Evolutionary conservation across 148 eudicot species (phyloP).

Genomic region (Fagopyrum homotropicum): DNA sequence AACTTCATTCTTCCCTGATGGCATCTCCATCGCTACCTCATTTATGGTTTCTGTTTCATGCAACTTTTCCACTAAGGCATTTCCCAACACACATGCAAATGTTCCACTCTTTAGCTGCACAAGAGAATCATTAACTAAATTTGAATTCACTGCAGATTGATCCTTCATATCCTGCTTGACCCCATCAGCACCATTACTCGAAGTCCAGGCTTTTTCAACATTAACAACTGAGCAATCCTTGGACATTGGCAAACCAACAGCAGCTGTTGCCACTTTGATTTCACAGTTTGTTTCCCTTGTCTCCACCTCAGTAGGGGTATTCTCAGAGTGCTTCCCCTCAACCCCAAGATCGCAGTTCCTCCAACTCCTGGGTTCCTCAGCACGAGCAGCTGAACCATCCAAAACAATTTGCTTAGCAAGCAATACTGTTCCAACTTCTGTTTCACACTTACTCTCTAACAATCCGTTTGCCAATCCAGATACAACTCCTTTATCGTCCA

Average conservation of each 20-base stretch:
- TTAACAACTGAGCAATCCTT: not conserved
- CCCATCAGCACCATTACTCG: not conserved
- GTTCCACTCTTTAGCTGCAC: not conserved
- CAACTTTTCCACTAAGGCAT: not conserved
- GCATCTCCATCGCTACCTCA: not conserved
- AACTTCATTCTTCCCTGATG: slow-evolving; percentile 8
- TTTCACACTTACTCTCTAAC: not conserved
- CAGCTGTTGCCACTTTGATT: not conserved
- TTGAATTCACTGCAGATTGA: not conserved
- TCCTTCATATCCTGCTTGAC: not conserved
- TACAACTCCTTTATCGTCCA: not conserved
- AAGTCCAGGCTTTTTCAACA: not conserved
- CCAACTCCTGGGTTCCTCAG: not conserved
- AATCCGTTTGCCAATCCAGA: not conserved
- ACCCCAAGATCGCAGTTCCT: not conserved
- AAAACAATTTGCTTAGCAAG: not conserved
- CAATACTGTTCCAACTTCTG: not conserved
- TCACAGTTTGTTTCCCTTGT: not conserved
- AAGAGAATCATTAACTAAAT: not conserved
- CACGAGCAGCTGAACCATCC: not conserved
- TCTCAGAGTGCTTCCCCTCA: slow-evolving; percentile 7
- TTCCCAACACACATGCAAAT: not conserved
- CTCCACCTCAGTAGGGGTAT: not conserved
- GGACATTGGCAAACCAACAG: not conserved
- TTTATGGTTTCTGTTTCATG: not conserved